Conservation (phyloP, 257 asterid species). For the Marsdenia floribunda region DNA sequence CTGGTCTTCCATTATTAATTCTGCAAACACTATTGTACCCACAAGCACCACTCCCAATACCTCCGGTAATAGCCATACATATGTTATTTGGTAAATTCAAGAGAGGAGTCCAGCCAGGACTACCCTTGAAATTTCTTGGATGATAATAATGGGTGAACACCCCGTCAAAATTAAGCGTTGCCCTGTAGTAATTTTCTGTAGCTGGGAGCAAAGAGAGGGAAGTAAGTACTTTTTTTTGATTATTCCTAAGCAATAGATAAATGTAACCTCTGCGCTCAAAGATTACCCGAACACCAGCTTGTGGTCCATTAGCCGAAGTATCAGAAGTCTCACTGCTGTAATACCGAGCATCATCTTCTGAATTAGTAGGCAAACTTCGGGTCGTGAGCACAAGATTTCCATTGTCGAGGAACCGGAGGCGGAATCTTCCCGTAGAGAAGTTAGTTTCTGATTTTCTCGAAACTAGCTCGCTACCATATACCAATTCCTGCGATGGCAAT, state of each 20-base stretch:
- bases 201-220: slow-evolving; percentile 11
- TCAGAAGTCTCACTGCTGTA: slow-evolving; percentile 28
- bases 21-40: slow-evolving; percentile 49
- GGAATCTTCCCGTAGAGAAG: slow-evolving; percentile 50
- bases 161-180: slow-evolving; percentile 43
- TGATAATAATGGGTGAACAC: slow-evolving; percentile 36
- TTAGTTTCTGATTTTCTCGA: slow-evolving; percentile 20
- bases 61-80: slow-evolving; percentile 18
- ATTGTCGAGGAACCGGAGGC: slow-evolving; percentile 21
- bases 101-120: slow-evolving; percentile 31
- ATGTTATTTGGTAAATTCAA: slow-evolving; percentile 31
- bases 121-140: slow-evolving; percentile 26
- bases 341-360: slow-evolving; percentile 30
- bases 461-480: not conserved
- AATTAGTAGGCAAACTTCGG: slow-evolving; percentile 23
- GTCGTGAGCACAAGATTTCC: slow-evolving; percentile 38
- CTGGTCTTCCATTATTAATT: slow-evolving; percentile 18
- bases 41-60: slow-evolving; percentile 49
- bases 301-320: slow-evolving; percentile 6
- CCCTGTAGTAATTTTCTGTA: slow-evolving; percentile 34
- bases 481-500: slow-evolving; percentile 29
- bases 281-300: slow-evolving; percentile 29
- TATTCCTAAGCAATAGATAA: slow-evolving; percentile 24
- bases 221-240: slow-evolving; percentile 4
- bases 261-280: slow-evolving; percentile 27